Evolutionary conservation across 306 rosid species (phyloP), one percentile per base, ranked within the genome.

Genomic region (Trifolium fragiferum): DNA sequence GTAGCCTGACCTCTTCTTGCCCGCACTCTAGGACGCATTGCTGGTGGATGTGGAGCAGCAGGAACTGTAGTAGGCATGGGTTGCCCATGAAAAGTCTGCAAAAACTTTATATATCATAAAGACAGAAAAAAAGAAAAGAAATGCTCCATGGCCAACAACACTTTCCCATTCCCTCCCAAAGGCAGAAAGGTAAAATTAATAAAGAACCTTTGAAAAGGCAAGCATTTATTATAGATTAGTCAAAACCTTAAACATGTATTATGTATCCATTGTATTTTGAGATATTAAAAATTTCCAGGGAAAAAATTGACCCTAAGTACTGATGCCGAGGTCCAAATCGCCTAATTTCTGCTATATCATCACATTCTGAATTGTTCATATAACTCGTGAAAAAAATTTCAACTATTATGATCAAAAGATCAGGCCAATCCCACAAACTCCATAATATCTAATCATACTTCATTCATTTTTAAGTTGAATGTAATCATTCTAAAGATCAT

Each of bases 1-100:
- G 99, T 94, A 70, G 99, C 99, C 78, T 94, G 99, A 69, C 99
- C 99, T 82, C 99, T 86, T 85, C 97, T 86, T 54, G 99, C 97
- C 57, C 99, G 89, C 69, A 94, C 90, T 84, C 99, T 88, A 13
- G 97, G 99, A 51, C 97, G 96, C 99, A 92, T 90, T 57, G 89
- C 76, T 4, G 99, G 97, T 16, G 96, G 97, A 78, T 90, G 93
- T 2, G 95, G 92, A 19, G 92, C 91, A 75, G 84, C 19, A 43
- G 88, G 85, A 75, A 90, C 69, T 23, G 88, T 73, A 70, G 74
- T 84, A 11, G 92, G 74, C 80, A 94, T 88, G 5, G 91, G 93
- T 68, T 87, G 97, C 58, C 96, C 96, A 20, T 89, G 96, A 76
- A 85, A 92, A 66, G 89, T 90, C 97, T 94, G 86, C 81, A 67